Conservation (phyloP, 129 eudicot species). For the Gnaphalium uliginosum region DNA sequence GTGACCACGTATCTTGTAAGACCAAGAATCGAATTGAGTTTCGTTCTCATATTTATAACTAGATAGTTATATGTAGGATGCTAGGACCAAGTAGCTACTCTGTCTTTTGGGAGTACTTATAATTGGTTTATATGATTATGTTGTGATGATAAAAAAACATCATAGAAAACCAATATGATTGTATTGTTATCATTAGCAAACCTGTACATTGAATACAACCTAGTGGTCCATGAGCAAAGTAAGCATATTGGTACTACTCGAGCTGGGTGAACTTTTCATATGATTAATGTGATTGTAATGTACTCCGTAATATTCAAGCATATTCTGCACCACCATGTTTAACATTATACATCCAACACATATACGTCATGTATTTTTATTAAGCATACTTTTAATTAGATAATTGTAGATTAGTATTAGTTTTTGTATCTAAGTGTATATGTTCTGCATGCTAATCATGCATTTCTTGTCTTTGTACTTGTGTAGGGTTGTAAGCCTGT, state of each 20-base stretch:
- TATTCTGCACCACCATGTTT: neutral
- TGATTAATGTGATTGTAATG: neutral
- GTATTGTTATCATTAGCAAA: neutral
- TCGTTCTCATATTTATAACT: neutral
- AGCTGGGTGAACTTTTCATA: neutral
- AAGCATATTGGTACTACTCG: neutral
- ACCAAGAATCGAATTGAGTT: neutral
- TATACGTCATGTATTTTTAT: neutral
- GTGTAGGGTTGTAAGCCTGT: constrained; percentile 87
- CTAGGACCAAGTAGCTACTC: neutral
- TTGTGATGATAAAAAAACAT: neutral
- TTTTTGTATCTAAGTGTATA: neutral
- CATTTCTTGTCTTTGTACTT: constrained; percentile 1
- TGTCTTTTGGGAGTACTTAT: neutral
- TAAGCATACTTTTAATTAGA: neutral
- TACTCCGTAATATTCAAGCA: neutral
- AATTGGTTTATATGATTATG: neutral
- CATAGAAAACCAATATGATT: neutral
- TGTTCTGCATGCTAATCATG: neutral
- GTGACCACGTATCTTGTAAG: constrained; percentile 1
- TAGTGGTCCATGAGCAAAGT: neutral
- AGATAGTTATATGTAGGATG: neutral
- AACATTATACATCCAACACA: neutral
- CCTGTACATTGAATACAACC: neutral
- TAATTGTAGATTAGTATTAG: neutral